Base-by-base conservation (phyloP, 257 asterid species). In the Nicotiana obtusifolia region DNA sequence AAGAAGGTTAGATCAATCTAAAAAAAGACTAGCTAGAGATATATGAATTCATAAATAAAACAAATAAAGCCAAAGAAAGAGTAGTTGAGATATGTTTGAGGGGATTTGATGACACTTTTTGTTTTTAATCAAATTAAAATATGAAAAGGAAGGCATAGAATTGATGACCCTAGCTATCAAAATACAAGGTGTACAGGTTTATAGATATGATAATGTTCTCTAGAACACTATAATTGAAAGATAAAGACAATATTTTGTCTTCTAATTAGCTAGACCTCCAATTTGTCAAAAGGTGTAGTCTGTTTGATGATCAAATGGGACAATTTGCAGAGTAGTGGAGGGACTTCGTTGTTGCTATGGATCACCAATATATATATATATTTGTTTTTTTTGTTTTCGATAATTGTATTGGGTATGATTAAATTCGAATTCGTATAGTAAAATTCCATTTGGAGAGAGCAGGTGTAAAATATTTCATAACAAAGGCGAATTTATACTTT, bases 281-380 rank as follows among this genome's bases (percentile, higher is more conserved):
- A 22, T 47, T 47, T 47, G 61, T 73, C 79, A 73, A 24, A 73
- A 73, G 57, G 60, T 14, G 22, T 73, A 47, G 41, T 73, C 31
- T 73, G 61, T 71, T 47, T 47, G 79, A 73, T 73, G 61, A 73
- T 73, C 61, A 73, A 73, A 47, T 47, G 61, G 79, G 79, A 47
- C 78, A 71, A 73, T 73, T 22, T 73, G 61, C 41, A 44, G 78
- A 71, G 35, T 24, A 73, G 41, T 47, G 79, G 24, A 73, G 61
- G 41, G 61, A 47, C 37, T 73, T 47, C 7, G 41, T 35, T 35
- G 41, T 35, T 35, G 33, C 41, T 35, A 35, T 35, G 5, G 41
- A 35, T 35, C 41, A 35, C 7, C 41, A 35, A 5, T 35, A 31
- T 31, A n/a, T n/a, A n/a, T n/a, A n/a, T n/a, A n/a, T n/a, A n/a